Conservation (phyloP, 2,329 filamentous ascomycete genomes). For the Ilyonectria sp. region DNA sequence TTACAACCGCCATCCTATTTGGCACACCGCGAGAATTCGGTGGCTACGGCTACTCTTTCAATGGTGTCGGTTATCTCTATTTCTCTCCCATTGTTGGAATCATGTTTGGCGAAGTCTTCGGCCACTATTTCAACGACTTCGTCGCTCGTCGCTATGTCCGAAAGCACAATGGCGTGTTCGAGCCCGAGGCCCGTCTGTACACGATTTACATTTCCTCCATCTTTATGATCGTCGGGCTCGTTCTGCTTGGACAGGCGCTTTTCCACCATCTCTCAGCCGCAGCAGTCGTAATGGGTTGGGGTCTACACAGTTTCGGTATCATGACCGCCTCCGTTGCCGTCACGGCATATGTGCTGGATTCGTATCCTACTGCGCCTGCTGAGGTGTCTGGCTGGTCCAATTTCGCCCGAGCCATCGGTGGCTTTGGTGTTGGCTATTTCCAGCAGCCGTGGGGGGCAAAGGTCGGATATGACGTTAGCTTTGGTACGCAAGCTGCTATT, state of each 20-base stretch:
- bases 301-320: conserved; percentile 69
- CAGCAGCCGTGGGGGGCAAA: conserved; percentile 60
- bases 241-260: conserved; percentile 68
- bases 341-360: conserved; percentile 64
- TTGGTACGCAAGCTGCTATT: conserved; percentile 57
- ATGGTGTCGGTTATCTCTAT: conserved; percentile 70
- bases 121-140: conserved; percentile 71
- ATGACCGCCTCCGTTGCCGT: conserved; percentile 66
- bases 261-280: conserved; percentile 56
- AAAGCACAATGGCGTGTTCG: conserved; percentile 65
- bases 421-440: conserved; percentile 65
- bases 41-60: conserved; percentile 65
- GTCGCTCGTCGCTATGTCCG: conserved; percentile 62
- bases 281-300: conserved; percentile 57
- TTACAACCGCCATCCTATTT: conserved; percentile 68
- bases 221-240: conserved; percentile 65
- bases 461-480: conserved; percentile 54
- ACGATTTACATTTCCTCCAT: conserved; percentile 63
- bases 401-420: conserved; percentile 56
- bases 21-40: conserved; percentile 48
- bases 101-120: conserved; percentile 66
- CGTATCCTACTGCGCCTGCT: conserved; percentile 63
- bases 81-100: conserved; percentile 71
- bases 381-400: conserved; percentile 63
- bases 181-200: conserved; percentile 69